These are phyloP conservation scores for Hippophae rhamnoides DNA, from an alignment of 306 rosid species.

Conservation along the genomic window DNA sequence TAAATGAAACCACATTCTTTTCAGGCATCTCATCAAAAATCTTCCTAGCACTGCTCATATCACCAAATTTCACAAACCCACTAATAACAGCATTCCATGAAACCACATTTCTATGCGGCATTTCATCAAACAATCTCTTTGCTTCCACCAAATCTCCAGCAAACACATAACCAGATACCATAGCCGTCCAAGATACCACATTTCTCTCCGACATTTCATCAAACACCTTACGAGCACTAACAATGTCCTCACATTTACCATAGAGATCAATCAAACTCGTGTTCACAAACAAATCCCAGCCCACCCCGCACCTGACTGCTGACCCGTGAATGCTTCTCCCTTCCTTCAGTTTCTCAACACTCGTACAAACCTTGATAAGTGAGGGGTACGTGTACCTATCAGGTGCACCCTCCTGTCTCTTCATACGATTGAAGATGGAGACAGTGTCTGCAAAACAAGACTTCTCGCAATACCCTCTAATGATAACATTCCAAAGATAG, in stretches of 20 bases:
- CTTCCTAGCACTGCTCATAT: conserved; percentile 38
- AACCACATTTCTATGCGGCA: conserved; percentile 28
- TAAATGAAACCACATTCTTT: conserved; percentile 54
- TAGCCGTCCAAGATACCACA: conserved; percentile 31
- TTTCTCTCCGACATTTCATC: conserved; percentile 25
- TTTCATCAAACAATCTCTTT: conserved; percentile 20
- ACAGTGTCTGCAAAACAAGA: conserved; percentile 22
- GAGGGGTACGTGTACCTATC: conserved; percentile 59
- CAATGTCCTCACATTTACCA: conserved; percentile 43
- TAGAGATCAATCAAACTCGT: conserved; percentile 67
- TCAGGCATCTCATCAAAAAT: conserved; percentile 59
- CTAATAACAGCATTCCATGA: conserved; percentile 32
- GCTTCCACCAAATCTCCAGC: conserved; percentile 28
- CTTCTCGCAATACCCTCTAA: conserved; percentile 32
- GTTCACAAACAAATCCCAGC: conserved; percentile 37
- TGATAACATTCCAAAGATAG: conserved; percentile 62
- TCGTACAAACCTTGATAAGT: conserved; percentile 46
- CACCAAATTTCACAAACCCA: conserved; percentile 51
- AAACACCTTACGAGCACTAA: conserved; percentile 53
- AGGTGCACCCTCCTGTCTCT: conserved; percentile 34
- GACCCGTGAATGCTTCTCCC: conserved; percentile 58
- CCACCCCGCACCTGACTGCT: conserved; percentile 51
- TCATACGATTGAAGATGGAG: conserved; percentile 38
- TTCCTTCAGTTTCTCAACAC: conserved; percentile 19
- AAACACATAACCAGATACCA: conserved; percentile 26